phyloP scores from a whole-genome alignment of 176 grass and related monocot genomes.

The Aegilops sharonensis region DNA sequence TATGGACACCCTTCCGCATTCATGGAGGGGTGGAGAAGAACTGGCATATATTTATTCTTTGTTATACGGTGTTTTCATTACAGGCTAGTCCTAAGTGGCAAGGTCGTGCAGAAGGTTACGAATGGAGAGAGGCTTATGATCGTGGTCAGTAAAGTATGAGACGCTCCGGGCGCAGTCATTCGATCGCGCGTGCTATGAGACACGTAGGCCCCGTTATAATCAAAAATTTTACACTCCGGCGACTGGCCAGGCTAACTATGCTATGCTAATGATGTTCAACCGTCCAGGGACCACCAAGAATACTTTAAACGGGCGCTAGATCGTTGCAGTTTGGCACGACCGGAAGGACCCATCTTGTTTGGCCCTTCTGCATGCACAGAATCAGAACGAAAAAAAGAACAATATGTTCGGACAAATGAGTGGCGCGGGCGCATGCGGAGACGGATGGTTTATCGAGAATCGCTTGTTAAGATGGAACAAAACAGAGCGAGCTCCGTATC shows the following conservation, averaged over 20 bases:
- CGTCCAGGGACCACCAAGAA: background rate
- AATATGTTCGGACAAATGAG: too few relatives aligned
- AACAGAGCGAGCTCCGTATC: too few relatives aligned
- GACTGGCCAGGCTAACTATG: background rate
- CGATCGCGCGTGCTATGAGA: conserved; percentile 16
- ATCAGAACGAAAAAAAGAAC: too few relatives aligned
- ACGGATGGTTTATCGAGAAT: too few relatives aligned
- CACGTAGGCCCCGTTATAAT: background rate
- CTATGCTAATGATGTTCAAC: conserved; percentile 6
- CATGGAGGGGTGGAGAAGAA: too few relatives aligned
- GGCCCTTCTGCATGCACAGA: too few relatives aligned
- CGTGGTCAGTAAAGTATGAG: background rate
- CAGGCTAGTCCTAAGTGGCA: background rate
- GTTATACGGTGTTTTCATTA: background rate
- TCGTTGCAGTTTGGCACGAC: background rate
- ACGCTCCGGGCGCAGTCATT: background rate
- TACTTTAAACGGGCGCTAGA: background rate
- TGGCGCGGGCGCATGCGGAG: too few relatives aligned
- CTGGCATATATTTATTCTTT: too few relatives aligned
- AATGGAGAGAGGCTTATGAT: background rate
- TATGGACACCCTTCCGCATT: background rate
- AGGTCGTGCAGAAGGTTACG: background rate
- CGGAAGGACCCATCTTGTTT: background rate
- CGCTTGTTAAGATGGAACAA: too few relatives aligned
- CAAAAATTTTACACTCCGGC: background rate